Conservation (phyloP, 2,329 filamentous ascomycete genomes). For the Helotiales sp. region DNA sequence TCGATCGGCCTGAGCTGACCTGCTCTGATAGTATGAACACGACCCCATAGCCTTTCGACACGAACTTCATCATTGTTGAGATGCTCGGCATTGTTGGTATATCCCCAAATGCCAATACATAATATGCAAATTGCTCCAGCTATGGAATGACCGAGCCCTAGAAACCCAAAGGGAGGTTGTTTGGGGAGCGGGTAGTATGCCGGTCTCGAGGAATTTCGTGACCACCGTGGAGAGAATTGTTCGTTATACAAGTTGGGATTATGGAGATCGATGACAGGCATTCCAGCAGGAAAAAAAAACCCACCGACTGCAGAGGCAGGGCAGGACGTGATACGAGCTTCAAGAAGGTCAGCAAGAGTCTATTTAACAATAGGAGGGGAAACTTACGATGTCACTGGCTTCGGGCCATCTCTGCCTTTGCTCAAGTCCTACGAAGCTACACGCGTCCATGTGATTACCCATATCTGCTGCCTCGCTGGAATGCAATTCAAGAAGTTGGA, state of each 20-base stretch:
- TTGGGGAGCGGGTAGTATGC: no score
- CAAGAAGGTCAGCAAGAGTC: no score
- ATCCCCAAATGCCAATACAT: neutral
- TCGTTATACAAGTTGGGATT: no score
- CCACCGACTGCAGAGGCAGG: neutral
- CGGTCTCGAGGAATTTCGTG: no score
- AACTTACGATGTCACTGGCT: neutral
- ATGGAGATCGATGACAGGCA: no score
- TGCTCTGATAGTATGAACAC: neutral
- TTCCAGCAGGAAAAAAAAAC: no score
- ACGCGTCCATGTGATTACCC: neutral
- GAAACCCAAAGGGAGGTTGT: no score
- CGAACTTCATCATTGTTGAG: neutral
- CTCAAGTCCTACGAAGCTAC: neutral
- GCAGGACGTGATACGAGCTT: neutral
- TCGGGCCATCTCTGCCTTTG: neutral
- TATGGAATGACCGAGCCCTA: neutral
- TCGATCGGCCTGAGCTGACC: no score
- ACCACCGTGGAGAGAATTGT: no score
- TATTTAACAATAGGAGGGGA: neutral
- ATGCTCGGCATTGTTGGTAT: neutral
- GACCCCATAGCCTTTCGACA: neutral
- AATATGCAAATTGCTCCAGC: neutral
- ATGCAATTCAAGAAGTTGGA: no score
- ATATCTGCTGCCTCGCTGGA: no score